phyloP scores from a whole-genome alignment of 331 rosid genomes.

The Stylosanthes scabra region DNA sequence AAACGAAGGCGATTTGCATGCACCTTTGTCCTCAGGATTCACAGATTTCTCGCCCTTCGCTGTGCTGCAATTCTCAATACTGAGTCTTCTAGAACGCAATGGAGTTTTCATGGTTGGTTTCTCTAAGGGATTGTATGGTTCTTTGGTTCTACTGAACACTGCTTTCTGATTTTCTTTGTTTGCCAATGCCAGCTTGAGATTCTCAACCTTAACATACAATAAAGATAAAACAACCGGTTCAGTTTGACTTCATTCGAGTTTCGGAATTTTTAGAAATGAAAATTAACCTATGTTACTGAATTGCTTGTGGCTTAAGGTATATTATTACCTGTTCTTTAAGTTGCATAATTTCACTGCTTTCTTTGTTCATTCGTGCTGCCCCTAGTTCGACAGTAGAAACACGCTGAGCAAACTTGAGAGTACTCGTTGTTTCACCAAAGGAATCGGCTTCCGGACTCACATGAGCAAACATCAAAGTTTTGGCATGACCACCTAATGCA shows the following conservation, averaged over 20 bases:
- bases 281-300: slow-evolving; percentile 3
- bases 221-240: slow-evolving; percentile 19
- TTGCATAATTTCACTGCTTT: slow-evolving; percentile 80
- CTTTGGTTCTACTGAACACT: slow-evolving; percentile 47
- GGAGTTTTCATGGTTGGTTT: slow-evolving; percentile 67
- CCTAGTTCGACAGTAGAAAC: slow-evolving; percentile 95
- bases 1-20: slow-evolving; percentile 56
- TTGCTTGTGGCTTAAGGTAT: slow-evolving; percentile 1
- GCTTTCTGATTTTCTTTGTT: slow-evolving; percentile 60
- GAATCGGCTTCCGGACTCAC: slow-evolving; percentile 93
- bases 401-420: slow-evolving; percentile 90
- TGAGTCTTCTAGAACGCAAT: slow-evolving; percentile 65
- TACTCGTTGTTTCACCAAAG: slow-evolving; percentile 82
- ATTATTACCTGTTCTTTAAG: slow-evolving; percentile 78
- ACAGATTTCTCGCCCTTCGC: slow-evolving; percentile 49
- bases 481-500: slow-evolving; percentile 87
- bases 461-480: slow-evolving; percentile 97
- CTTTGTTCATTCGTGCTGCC: slow-evolving; percentile 77
- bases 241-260: slow-evolving; percentile 1
- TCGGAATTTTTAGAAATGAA: not conserved
- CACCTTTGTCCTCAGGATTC: slow-evolving; percentile 55
- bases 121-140: slow-evolving; percentile 42
- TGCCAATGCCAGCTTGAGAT: slow-evolving; percentile 76
- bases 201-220: too few species aligned
- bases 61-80: slow-evolving; percentile 71